These are phyloP conservation scores for Scorias spongiosa DNA, from an alignment of 2,329 filamentous ascomycete genomes.

Conservation along the genomic window DNA sequence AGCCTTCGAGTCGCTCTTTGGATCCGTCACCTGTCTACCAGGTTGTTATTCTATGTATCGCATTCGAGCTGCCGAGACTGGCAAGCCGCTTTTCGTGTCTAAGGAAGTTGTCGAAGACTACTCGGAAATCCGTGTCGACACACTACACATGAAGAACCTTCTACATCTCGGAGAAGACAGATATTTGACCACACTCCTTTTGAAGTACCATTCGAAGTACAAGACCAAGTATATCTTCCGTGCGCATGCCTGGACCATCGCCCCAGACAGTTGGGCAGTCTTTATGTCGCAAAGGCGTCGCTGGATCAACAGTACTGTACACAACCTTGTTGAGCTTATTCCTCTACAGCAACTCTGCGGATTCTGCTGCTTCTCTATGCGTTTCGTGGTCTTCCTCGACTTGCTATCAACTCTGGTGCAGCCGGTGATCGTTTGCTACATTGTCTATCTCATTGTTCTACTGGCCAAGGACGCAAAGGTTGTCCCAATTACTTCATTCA, in stretches of 20 bases:
- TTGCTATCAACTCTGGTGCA: slow-evolving; percentile 82
- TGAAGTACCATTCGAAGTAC: slow-evolving; percentile 85
- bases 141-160: slow-evolving; percentile 96
- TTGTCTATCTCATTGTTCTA: slow-evolving; percentile 73
- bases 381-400: slow-evolving; percentile 92
- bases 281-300: slow-evolving; percentile 97
- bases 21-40: slow-evolving; percentile 90
- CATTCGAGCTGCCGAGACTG: slow-evolving; percentile 82
- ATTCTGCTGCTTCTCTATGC: slow-evolving; percentile 99
- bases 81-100: slow-evolving; percentile 92
- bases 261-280: slow-evolving; percentile 82
- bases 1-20: slow-evolving; percentile 93
- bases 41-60: slow-evolving; percentile 99
- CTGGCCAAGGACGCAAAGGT: slow-evolving; percentile 45
- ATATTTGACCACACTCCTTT: slow-evolving; percentile 82
- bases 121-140: slow-evolving; percentile 87
- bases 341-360: slow-evolving; percentile 87
- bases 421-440: slow-evolving; percentile 79
- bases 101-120: slow-evolving; percentile 80
- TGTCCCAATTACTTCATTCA: slow-evolving; percentile 72
- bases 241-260: slow-evolving; percentile 92
- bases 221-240: slow-evolving; percentile 96
- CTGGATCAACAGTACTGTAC: slow-evolving; percentile 98
- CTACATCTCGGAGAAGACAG: slow-evolving; percentile 95
- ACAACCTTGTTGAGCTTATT: slow-evolving; percentile 92